Percentiles rank a stretch among this genome's conserved stretches.
These are phyloP conservation scores for Parastagonospora avenae DNA, from an alignment of 2,329 filamentous ascomycete species.

Conservation along the genomic window DNA sequence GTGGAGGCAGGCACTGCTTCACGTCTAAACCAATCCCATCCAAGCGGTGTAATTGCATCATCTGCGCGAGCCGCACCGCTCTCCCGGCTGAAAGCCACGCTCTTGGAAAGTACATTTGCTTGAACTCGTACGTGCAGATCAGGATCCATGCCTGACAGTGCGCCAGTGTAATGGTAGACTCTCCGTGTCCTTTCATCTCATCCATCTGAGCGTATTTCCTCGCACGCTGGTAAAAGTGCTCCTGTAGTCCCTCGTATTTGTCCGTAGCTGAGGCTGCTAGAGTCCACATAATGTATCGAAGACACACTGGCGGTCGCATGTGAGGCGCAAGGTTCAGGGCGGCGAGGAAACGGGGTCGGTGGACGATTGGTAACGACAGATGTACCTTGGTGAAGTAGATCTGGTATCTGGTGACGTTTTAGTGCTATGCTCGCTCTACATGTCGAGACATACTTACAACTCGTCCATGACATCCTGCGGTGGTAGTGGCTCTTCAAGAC, in stretches of 20 bases:
- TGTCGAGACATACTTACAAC: conserved; percentile 60
- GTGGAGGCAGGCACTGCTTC: conserved; percentile 85
- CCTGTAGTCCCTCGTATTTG: conserved; percentile 78
- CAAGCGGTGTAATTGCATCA: conserved; percentile 89
- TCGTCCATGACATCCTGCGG: conserved; percentile 83
- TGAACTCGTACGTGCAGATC: conserved; percentile 87
- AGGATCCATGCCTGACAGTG: conserved; percentile 86
- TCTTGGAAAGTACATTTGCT: conserved; percentile 94
- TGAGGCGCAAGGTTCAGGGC: conserved; percentile 88
- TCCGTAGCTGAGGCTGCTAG: conserved; percentile 84
- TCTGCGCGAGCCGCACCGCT: conserved; percentile 79
- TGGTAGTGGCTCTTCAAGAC: conserved; percentile 81
- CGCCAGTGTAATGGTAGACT: conserved; percentile 82
- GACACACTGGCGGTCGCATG: conserved; percentile 81
- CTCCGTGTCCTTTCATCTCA: conserved; percentile 90
- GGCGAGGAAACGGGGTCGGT: conserved; percentile 83
- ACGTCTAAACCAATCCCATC: conserved; percentile 85
- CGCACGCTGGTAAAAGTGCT: conserved; percentile 86
- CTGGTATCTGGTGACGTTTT: conserved; percentile 63
- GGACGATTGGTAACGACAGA: conserved; percentile 83
- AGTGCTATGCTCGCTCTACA: conserved; percentile 4
- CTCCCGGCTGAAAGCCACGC: conserved; percentile 93
- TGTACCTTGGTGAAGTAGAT: conserved; percentile 93
- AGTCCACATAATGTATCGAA: conserved; percentile 97
- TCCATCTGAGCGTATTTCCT: conserved; percentile 90